A percentile compares a stretch with the other conserved stretches of the same genome.
phyloP scores from a whole-genome alignment of 1,284 basidiomycete species.

The Rhodotorula sp. region DNA sequence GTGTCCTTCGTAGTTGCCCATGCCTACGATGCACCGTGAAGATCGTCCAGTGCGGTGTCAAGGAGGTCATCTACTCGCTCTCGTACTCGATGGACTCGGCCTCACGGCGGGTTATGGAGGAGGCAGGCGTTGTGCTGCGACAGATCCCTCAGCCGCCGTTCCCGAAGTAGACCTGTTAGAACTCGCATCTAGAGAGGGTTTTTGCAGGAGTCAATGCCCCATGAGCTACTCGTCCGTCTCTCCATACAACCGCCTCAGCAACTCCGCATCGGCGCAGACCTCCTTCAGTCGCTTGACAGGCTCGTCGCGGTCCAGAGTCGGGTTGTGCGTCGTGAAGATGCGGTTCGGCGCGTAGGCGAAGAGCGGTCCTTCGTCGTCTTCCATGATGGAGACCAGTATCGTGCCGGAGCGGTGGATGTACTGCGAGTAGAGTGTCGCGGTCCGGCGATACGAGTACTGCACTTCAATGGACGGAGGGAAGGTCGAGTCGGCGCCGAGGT shows the following conservation, averaged over 20 bases:
- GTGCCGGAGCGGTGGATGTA: constrained; percentile 84
- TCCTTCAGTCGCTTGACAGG: neutral
- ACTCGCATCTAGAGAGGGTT: neutral
- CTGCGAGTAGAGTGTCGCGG: constrained; percentile 73
- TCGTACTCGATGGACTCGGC: constrained; percentile 84
- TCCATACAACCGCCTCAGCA: constrained; percentile 4
- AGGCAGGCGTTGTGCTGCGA: constrained; percentile 49
- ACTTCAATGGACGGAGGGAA: constrained; percentile 73
- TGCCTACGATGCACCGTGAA: constrained; percentile 95
- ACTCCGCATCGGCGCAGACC: constrained; percentile 6
- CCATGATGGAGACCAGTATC: constrained; percentile 67
- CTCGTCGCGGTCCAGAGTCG: constrained; percentile 4
- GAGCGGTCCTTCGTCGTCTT: constrained; percentile 10
- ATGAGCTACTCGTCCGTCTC: neutral
- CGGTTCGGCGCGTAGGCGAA: constrained; percentile 86
- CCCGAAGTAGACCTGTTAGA: constrained; percentile 6
- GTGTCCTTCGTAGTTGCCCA: constrained; percentile 70
- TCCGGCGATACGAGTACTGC: constrained; percentile 80
- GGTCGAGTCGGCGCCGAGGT: constrained; percentile 75
- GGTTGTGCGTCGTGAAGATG: constrained; percentile 49
- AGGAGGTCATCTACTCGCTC: constrained; percentile 90
- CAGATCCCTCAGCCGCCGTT: constrained; percentile 39
- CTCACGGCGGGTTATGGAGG: constrained; percentile 47
- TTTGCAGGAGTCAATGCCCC: neutral
- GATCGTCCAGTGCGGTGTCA: constrained; percentile 91